Evolutionary conservation across 805 yeast genomes (phyloP), one percentile per base, ranked within the genome.

Genomic region (Ogataea henricii): DNA sequence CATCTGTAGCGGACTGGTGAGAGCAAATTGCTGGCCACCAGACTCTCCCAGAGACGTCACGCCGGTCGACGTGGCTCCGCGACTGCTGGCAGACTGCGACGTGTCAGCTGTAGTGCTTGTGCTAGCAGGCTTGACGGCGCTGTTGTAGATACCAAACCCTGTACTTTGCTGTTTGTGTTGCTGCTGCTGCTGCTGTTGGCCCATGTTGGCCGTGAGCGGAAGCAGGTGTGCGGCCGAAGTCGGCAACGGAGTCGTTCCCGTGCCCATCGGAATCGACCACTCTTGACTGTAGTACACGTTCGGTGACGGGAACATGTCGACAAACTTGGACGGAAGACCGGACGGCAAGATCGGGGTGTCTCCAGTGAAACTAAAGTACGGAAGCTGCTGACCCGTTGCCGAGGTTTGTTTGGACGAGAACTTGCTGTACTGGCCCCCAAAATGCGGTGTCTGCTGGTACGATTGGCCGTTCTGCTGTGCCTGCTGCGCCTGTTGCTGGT

Each of bases 231-330:
- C 40, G 1, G 68, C 65, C 9, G 69, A 59, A 6, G 66, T 55
- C 1, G 72, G 66, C 14, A 65, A 52, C 12, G 77, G 76, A 2
- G 77, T 72, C 6, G 65, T 65, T 2, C 76, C 75, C 2, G 71
- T 62, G 4, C 77, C 77, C 59, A 70, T 73, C 9, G 77, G 74
- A 12, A 73, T 50, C 14, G 60, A 47, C 83, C 83, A 80, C 38
- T 79, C 84, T 45, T 80, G 74, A 6, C 82, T 78, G 57, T 85
- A 87, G 55, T 83, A 82, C 52, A 79, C 85, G n/a, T 83, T 78
- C 0, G 96, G 96, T 5, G 92, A 85, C 25, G 90, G 91, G 58
- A 88, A 81, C 61, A 85, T 71, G 57, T 87, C 95, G 35, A 86
- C 81, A 57, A 82, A 87, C 43, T 86, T 73, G 2, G 87, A 79